phyloP scores from a whole-genome alignment of 352 stramenopile species.

The Phytophthora pluvialis region DNA sequence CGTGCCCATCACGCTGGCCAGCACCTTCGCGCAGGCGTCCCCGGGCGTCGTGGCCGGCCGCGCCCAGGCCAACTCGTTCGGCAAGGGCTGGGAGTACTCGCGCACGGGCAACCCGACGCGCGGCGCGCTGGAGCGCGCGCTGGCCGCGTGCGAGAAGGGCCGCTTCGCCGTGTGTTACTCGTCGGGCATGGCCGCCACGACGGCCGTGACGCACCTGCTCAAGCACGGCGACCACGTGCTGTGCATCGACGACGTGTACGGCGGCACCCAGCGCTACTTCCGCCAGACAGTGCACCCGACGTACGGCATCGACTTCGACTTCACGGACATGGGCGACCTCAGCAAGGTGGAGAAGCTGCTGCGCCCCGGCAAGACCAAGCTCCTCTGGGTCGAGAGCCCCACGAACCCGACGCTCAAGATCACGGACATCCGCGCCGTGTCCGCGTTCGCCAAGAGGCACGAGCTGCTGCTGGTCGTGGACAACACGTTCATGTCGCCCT shows the following conservation, averaged over 20 bases:
- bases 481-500: slow-evolving; percentile 95
- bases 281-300: slow-evolving; percentile 90
- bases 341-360: slow-evolving; percentile 82
- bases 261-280: slow-evolving; percentile 95
- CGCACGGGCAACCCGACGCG: slow-evolving; percentile 96
- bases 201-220: slow-evolving; percentile 88
- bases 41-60: slow-evolving; percentile 79
- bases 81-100: slow-evolving; percentile 96
- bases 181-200: slow-evolving; percentile 92
- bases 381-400: slow-evolving; percentile 94
- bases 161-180: slow-evolving; percentile 90
- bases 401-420: slow-evolving; percentile 96
- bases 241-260: slow-evolving; percentile 96
- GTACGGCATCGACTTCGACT: slow-evolving; percentile 94
- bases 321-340: slow-evolving; percentile 93
- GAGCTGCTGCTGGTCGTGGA: slow-evolving; percentile 92
- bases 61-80: slow-evolving; percentile 89
- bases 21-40: slow-evolving; percentile 89
- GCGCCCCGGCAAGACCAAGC: slow-evolving; percentile 89
- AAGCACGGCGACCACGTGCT: slow-evolving; percentile 94
- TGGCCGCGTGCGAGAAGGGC: slow-evolving; percentile 93
- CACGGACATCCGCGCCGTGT: slow-evolving; percentile 93
- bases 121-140: slow-evolving; percentile 93
- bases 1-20: slow-evolving; percentile 92
- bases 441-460: slow-evolving; percentile 89